Percentiles rank a stretch among this genome's conserved stretches.
phyloP scores from a whole-genome alignment of 2,329 filamentous ascomycete species.

The Taxawa tesnikishii region DNA sequence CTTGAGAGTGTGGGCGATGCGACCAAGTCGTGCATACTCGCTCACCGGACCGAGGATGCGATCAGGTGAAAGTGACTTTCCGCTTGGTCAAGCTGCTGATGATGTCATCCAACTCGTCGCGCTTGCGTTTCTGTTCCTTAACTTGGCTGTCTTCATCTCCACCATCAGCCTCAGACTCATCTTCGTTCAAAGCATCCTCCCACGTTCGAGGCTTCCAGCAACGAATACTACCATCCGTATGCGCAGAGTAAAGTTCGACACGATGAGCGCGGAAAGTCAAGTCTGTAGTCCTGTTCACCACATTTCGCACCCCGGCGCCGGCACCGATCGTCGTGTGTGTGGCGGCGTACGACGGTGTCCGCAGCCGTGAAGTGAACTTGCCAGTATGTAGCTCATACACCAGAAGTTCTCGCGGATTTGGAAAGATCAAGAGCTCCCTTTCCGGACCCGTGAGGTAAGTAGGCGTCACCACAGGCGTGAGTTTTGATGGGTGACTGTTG shows the following conservation, averaged over 20 bases:
- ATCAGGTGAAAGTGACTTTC: slow-evolving; percentile 44
- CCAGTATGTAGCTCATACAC: slow-evolving; percentile 72
- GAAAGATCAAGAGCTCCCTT: slow-evolving; percentile 63
- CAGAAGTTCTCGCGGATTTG: slow-evolving; percentile 64
- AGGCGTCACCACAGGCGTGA: slow-evolving; percentile 43
- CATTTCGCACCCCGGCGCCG: slow-evolving; percentile 14
- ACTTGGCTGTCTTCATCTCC: slow-evolving; percentile 26
- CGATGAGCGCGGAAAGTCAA: slow-evolving; percentile 63
- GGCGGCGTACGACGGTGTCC: slow-evolving; percentile 28
- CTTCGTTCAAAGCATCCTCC: slow-evolving; percentile 25
- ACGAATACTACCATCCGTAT: slow-evolving; percentile 72
- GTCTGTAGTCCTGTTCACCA: slow-evolving; percentile 51
- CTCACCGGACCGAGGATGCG: no score
- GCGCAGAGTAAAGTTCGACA: slow-evolving; percentile 68
- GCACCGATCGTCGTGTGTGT: slow-evolving; percentile 7
- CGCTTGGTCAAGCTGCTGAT: slow-evolving; percentile 64
- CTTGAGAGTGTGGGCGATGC: neutral
- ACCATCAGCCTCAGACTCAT: slow-evolving; percentile 19
- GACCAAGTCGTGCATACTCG: no score
- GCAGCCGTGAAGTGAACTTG: slow-evolving; percentile 55
- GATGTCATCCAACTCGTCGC: slow-evolving; percentile 65
- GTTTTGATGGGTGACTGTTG: slow-evolving; percentile 42
- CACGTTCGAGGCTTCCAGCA: slow-evolving; percentile 58
- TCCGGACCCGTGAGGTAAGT: slow-evolving; percentile 41
- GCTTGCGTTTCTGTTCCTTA: slow-evolving; percentile 38